Evolutionary conservation across 495 filamentous ascomycete genomes (phyloP), one percentile per base, ranked within the genome.

Genomic region (Echria macrotheca): DNA sequence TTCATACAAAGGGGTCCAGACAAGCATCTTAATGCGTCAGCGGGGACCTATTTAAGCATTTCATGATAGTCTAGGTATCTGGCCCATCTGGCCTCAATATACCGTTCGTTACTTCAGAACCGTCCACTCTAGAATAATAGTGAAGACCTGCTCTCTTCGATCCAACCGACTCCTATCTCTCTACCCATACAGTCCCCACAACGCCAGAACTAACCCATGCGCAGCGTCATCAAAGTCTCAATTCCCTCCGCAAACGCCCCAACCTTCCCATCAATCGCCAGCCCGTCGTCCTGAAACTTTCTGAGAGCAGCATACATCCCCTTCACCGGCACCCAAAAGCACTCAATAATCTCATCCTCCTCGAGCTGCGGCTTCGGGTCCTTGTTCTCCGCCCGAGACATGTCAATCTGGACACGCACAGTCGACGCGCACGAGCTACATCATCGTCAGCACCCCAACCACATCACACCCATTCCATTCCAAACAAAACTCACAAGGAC

Each of bases 331-430:
- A 85, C 70, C 24, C 79, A 79, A 55, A 87, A 88, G 43, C 75
- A 78, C 61, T 87, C 83, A 50, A 89, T 89, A 61, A 87, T 87
- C 56, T 88, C 85, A 54, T 83, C 81, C 32, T 86, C 85, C 54
- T 89, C 85, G 0, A 87, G 73, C 48, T 85, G 65, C 2, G 83
- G 79, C 55, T 81, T 76, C 1, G 80, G 84, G 41, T 78, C 74
- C 59, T 79, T 74, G 45, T 75, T 75, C 26, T 68, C 63, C 48
- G 83, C 79, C 36, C 72, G 76, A 0, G 69, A 67, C 7, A 73
- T 60, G 56, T 89, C 81, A 55, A 89, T 71, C 14, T 72, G 79
- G 17, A 87, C 72, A 47, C 87, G 78, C 24, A 89, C 77, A 65
- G 87, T 77, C 48, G 82, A 79, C 10, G 83, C 71, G 53, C 82